Conservation (phyloP, 495 filamentous ascomycete genomes). For the Daldinia childiae region DNA sequence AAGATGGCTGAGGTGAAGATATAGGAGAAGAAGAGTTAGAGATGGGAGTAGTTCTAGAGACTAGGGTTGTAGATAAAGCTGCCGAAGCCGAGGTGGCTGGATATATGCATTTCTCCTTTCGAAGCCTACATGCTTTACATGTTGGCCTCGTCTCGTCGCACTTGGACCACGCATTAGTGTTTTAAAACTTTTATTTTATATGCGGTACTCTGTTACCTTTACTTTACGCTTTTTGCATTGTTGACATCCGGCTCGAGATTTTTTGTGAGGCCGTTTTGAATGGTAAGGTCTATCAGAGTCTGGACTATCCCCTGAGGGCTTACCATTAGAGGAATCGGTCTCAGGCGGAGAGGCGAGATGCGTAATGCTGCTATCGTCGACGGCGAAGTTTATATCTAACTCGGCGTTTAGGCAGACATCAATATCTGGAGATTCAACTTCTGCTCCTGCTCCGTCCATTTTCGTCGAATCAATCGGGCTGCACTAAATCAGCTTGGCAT, state of each 20-base stretch:
- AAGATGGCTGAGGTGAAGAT: conserved; percentile 20
- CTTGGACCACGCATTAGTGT: conserved; percentile 40
- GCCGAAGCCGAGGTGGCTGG: conserved; percentile 18
- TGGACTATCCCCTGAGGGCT: conserved; percentile 13
- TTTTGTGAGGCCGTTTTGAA: conserved; percentile 62
- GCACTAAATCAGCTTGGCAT: neutral
- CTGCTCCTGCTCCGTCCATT: conserved; percentile 25
- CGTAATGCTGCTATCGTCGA: neutral
- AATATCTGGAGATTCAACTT: conserved; percentile 18
- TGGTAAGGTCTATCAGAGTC: conserved; percentile 49
- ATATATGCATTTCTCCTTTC: conserved; percentile 58
- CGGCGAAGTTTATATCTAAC: conserved; percentile 12
- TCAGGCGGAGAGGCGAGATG: conserved; percentile 1
- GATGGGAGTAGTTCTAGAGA: conserved; percentile 27
- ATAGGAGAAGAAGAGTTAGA: conserved; percentile 10
- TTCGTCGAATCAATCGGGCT: conserved; percentile 13
- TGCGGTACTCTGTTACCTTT: conserved; percentile 42
- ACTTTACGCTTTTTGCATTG: conserved; percentile 61
- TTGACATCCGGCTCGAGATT: conserved; percentile 58
- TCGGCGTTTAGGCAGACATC: conserved; percentile 11
- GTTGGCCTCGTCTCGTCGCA: conserved; percentile 60
- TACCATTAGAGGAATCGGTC: conserved; percentile 8
- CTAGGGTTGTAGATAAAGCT: conserved; percentile 12
- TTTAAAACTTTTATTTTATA: conserved; percentile 34
- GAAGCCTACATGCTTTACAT: conserved; percentile 57